Evolutionary conservation across 2,329 filamentous ascomycete genomes (phyloP).

Genomic region (Fusarium heterosporum): DNA sequence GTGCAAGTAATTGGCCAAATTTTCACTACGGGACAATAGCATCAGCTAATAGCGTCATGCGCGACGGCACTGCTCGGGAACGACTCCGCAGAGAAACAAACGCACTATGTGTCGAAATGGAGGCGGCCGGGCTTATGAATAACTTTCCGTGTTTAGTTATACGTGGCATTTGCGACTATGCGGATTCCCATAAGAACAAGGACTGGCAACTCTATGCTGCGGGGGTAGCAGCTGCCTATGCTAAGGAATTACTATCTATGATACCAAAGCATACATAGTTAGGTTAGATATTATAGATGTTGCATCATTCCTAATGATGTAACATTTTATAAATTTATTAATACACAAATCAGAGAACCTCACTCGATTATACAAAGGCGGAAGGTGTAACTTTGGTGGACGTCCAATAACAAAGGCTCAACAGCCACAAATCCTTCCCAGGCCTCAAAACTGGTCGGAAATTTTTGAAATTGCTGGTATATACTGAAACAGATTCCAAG

Average conservation of each 20-base stretch:
- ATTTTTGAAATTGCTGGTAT: too few relatives aligned
- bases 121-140: constrained; percentile 2
- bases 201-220: constrained; percentile 1
- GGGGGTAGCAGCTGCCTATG: not conserved
- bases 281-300: too few relatives aligned
- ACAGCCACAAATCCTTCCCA: too few relatives aligned
- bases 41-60: not conserved
- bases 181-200: not conserved
- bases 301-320: too few relatives aligned
- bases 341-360: too few relatives aligned
- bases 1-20: not conserved
- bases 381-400: too few relatives aligned
- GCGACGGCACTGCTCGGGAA: not conserved
- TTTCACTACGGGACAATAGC: not conserved
- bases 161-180: not conserved
- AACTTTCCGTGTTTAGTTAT: not conserved
- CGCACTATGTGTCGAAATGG: not conserved
- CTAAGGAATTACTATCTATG: not conserved
- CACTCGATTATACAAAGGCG: too few relatives aligned
- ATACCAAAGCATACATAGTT: not conserved
- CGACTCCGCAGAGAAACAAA: not conserved
- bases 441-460: too few relatives aligned
- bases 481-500: too few relatives aligned
- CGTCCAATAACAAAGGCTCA: too few relatives aligned
- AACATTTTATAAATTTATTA: too few relatives aligned